Percentiles rank a stretch among this genome's conserved stretches.
Conservation (phyloP, 768 basidiomycete species). For the Serendipita vermifera region DNA sequence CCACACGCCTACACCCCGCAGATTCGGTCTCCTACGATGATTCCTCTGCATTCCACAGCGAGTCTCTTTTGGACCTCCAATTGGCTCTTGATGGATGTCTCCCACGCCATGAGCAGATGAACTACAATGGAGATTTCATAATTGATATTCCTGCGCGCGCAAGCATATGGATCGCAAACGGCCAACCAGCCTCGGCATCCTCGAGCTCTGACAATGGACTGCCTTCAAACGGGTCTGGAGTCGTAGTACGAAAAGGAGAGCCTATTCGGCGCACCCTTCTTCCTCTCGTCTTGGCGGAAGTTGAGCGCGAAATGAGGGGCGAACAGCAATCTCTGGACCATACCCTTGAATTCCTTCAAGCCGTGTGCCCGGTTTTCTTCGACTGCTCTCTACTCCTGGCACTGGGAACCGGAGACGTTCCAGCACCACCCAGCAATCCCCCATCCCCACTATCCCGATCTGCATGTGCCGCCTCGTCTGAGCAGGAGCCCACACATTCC, state of each 20-base stretch:
- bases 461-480: not conserved
- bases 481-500: no score
- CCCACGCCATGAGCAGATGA: not conserved
- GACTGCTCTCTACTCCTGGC: not conserved
- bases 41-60: no score
- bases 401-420: not conserved
- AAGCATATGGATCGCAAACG: not conserved
- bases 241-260: not conserved
- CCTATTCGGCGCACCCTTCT: not conserved
- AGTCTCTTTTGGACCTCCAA: no score
- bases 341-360: conserved; percentile 2
- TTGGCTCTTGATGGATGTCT: no score
- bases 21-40: no score
- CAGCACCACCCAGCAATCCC: not conserved
- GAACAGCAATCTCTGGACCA: not conserved
- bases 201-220: not conserved
- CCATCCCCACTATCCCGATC: not conserved
- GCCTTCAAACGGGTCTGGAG: not conserved
- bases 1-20: no score
- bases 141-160: not conserved
- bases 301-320: not conserved
- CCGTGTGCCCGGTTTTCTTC: not conserved
- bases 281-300: not conserved
- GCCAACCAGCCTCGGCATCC: no score
- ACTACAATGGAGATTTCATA: not conserved